A percentile compares a stretch with the other conserved stretches of the same genome.
Conservation (phyloP, 345 rosid species). For the Salix koriyanagi region DNA sequence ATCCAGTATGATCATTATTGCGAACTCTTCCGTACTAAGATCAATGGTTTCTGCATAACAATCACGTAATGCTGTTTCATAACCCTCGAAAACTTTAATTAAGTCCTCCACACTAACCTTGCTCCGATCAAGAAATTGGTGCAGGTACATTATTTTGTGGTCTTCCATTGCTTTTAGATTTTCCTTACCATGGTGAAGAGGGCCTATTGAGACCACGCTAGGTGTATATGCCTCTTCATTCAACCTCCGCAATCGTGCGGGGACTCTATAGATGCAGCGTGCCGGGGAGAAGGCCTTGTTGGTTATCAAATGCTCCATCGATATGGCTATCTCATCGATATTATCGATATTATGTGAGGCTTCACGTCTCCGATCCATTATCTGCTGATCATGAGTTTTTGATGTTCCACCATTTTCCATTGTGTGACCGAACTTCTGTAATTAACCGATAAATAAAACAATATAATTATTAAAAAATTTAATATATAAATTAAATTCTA, state of each 20-base stretch:
- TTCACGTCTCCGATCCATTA: not conserved
- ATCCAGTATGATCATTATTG: constrained; percentile 3
- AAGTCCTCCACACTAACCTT: not conserved
- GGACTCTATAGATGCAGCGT: constrained; percentile 16
- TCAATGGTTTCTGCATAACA: not conserved
- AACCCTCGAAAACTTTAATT: not conserved
- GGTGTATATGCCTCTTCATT: not conserved
- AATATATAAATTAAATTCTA: no score
- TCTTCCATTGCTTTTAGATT: constrained; percentile 2
- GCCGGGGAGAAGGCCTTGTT: not conserved
- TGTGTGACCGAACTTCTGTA: no score
- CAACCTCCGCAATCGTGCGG: not conserved
- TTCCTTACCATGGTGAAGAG: not conserved
- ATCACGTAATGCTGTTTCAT: not conserved
- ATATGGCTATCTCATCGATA: not conserved
- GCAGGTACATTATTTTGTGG: constrained; percentile 4
- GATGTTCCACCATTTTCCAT: no score
- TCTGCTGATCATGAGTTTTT: not conserved
- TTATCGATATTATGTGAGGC: no score
- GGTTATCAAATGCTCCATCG: not conserved
- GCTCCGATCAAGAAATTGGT: not conserved
- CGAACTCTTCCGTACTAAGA: not conserved
- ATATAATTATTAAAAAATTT: no score
- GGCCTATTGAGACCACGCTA: not conserved
- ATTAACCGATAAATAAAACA: no score